These are phyloP conservation scores for Aspergillus hiratsukae DNA, from an alignment of 2,329 filamentous ascomycete species.

Conservation along the genomic window DNA sequence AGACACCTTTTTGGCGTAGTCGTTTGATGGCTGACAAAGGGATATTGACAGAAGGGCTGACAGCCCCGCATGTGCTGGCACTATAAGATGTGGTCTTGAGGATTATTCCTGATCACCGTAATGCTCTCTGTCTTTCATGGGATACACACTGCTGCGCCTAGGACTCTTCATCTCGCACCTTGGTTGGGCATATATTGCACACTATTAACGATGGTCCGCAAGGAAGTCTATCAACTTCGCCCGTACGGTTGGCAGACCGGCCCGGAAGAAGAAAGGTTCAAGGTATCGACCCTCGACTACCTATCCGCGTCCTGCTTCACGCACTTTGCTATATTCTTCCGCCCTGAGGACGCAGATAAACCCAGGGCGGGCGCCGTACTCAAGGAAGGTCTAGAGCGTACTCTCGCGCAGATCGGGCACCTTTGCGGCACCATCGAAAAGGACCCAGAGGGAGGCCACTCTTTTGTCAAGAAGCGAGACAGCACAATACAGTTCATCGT, in stretches of 20 bases:
- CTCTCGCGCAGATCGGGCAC: conserved; percentile 36
- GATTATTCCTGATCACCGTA: no score
- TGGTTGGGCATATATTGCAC: no score
- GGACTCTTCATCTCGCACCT: no score
- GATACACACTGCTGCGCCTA: no score
- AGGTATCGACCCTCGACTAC: conserved; percentile 37
- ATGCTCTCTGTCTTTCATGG: no score
- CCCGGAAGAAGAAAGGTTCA: conserved; percentile 34
- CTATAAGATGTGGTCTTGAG: no score
- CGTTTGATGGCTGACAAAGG: no score
- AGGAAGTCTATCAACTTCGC: conserved; percentile 26
- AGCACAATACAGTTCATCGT: conserved; percentile 34
- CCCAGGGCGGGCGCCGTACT: conserved; percentile 20
- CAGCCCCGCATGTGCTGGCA: no score
- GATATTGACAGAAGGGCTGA: no score
- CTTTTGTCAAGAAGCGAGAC: conserved; percentile 33
- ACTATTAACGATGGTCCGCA: no score
- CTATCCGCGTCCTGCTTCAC: conserved; percentile 32
- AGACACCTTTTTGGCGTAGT: no score
- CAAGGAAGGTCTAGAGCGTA: conserved; percentile 34
- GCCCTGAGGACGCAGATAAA: conserved; percentile 30
- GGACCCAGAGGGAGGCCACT: conserved; percentile 33
- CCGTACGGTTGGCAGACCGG: conserved; percentile 37
- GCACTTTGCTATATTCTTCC: conserved; percentile 41
- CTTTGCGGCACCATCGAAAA: conserved; percentile 40